A percentile compares a stretch with the other conserved stretches of the same genome.
Conservation (phyloP, 345 rosid genomes). For the Eucalyptus polybractea region DNA sequence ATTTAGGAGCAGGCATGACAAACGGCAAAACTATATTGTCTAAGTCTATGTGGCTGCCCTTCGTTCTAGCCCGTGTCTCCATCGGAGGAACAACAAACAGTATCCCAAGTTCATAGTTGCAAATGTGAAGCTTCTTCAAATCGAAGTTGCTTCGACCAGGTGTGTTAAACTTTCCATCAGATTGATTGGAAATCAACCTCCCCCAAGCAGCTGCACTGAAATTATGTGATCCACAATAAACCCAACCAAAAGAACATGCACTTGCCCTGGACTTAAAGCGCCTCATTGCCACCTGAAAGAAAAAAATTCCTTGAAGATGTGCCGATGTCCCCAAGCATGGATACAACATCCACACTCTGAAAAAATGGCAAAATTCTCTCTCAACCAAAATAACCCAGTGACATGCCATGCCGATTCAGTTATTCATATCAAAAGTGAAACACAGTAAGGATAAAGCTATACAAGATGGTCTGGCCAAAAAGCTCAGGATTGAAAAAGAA, state of each 20-base stretch:
- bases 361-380: neutral
- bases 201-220: slow-evolving; percentile 98
- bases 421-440: neutral
- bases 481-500: neutral
- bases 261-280: slow-evolving; percentile 37
- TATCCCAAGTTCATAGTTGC: slow-evolving; percentile 88
- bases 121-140: slow-evolving; percentile 39
- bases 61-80: slow-evolving; percentile 4
- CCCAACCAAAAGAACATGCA: slow-evolving; percentile 68
- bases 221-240: slow-evolving; percentile 88
- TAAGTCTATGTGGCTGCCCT: slow-evolving; percentile 9
- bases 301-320: neutral
- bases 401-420: neutral
- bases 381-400: neutral
- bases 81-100: slow-evolving; percentile 66
- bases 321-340: neutral
- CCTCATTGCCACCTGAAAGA: slow-evolving; percentile 60
- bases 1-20: slow-evolving; percentile 72
- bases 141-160: slow-evolving; percentile 1
- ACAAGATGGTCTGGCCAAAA: neutral
- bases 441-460: neutral
- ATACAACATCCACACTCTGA: neutral
- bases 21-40: slow-evolving; percentile 67
- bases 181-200: slow-evolving; percentile 29
- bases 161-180: slow-evolving; percentile 15